Evolutionary conservation across 1,284 basidiomycete species (phyloP).

Genomic region (Ustilago shanxiensis): DNA sequence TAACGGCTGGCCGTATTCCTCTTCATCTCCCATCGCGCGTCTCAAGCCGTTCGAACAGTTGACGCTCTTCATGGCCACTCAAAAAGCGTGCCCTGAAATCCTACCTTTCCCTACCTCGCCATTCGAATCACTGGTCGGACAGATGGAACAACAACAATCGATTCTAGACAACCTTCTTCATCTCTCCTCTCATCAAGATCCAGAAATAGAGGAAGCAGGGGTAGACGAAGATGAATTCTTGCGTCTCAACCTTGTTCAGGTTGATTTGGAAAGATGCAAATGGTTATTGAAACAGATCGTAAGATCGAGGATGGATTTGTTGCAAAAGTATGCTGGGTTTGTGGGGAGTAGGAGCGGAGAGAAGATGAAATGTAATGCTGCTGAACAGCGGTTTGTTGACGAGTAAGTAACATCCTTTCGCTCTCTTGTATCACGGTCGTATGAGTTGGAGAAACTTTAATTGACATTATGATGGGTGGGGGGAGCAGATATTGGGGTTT

Average conservation of each 20-base stretch:
- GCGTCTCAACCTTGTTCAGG: conserved; percentile 64
- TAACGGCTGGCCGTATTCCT: conserved; percentile 32
- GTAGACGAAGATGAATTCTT: conserved; percentile 65
- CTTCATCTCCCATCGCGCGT: conserved; percentile 6
- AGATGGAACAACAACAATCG: conserved; percentile 60
- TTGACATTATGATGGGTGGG: no score
- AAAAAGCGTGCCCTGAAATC: conserved; percentile 40
- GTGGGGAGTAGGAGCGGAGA: conserved; percentile 26
- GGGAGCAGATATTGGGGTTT: conserved; percentile 54
- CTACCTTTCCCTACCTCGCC: conserved; percentile 38
- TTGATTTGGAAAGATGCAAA: conserved; percentile 65
- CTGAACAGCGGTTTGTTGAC: conserved; percentile 52
- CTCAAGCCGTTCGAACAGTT: conserved; percentile 35
- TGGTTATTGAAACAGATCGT: conserved; percentile 65
- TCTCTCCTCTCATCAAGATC: conserved; percentile 14
- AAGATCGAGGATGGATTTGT: conserved; percentile 52
- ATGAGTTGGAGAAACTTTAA: no score
- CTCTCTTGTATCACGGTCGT: background rate
- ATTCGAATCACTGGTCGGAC: conserved; percentile 31
- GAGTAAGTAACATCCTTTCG: conserved; percentile 35
- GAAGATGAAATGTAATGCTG: conserved; percentile 43
- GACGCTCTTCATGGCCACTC: conserved; percentile 28
- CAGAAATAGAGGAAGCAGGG: background rate
- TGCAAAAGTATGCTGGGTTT: conserved; percentile 55
- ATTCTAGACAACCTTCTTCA: conserved; percentile 55